These are phyloP conservation scores for Sindora glabra DNA, from an alignment of 306 rosid species.

Conservation along the genomic window DNA sequence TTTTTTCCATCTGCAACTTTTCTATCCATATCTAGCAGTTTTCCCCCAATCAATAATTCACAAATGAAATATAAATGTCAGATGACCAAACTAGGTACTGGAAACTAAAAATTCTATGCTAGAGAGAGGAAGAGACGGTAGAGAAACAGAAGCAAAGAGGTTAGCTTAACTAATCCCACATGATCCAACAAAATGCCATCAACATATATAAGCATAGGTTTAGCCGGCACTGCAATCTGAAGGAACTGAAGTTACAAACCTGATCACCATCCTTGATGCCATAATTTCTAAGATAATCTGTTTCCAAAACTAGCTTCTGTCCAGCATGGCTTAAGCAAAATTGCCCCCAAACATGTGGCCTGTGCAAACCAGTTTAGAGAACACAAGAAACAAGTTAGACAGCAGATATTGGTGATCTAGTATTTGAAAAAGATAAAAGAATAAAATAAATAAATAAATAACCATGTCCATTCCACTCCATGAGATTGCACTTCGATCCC, in stretches of 20 bases:
- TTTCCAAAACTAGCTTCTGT: slow-evolving; percentile 50
- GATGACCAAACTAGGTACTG: too few relatives aligned
- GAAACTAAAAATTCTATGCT: too few relatives aligned
- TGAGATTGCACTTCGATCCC: too few relatives aligned
- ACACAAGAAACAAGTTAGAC: not conserved
- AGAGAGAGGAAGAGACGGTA: too few relatives aligned
- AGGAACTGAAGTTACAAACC: slow-evolving; percentile 59
- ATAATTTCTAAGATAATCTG: slow-evolving; percentile 39
- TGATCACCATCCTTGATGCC: slow-evolving; percentile 82
- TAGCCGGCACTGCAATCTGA: not conserved
- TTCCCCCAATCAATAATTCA: too few relatives aligned
- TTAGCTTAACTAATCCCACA: too few relatives aligned
- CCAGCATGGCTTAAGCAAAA: slow-evolving; percentile 74
- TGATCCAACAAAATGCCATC: too few relatives aligned
- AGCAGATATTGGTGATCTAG: slow-evolving; percentile 1
- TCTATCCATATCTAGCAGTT: too few relatives aligned
- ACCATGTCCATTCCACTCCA: not conserved
- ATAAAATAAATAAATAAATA: not conserved
- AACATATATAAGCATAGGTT: too few relatives aligned
- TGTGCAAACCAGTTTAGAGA: slow-evolving; percentile 26
- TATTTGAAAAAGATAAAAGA: not conserved
- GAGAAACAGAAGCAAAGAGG: too few relatives aligned
- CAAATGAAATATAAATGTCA: too few relatives aligned
- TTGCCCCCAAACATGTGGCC: slow-evolving; percentile 86
- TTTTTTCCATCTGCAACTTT: too few relatives aligned